Evolutionary conservation across 140 eudicot species (phyloP).

Genomic region (Ambrosia hybrid): DNA sequence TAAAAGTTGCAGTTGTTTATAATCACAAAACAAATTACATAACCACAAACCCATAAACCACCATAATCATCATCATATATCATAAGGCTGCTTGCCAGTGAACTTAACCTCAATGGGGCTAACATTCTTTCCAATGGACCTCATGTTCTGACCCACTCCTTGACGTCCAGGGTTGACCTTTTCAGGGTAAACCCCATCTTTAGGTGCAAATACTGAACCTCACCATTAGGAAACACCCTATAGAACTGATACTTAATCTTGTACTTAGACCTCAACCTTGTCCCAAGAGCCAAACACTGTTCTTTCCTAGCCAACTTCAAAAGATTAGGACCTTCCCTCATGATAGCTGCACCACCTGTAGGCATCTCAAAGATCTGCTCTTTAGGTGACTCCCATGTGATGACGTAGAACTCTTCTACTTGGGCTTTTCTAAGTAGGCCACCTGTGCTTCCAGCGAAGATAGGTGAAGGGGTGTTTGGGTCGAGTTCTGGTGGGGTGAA

Average conservation of each 20-base stretch:
- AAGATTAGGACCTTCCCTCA: slow-evolving; percentile 91
- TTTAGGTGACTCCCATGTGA: slow-evolving; percentile 93
- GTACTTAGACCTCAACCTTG: slow-evolving; percentile 85
- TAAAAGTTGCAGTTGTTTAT: slow-evolving; percentile 16
- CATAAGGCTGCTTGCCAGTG: slow-evolving; percentile 89
- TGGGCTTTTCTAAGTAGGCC: slow-evolving; percentile 88
- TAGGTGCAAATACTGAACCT: slow-evolving; percentile 90
- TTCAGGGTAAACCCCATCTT: slow-evolving; percentile 95
- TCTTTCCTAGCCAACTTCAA: slow-evolving; percentile 89
- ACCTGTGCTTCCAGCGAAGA: slow-evolving; percentile 94
- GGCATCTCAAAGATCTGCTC: slow-evolving; percentile 97
- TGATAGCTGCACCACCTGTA: slow-evolving; percentile 94
- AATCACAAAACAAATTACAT: slow-evolving; percentile 23
- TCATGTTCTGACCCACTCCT: slow-evolving; percentile 84
- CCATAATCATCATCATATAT: slow-evolving; percentile 39
- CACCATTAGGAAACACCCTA: slow-evolving; percentile 94
- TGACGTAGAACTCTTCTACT: slow-evolving; percentile 87
- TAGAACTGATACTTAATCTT: slow-evolving; percentile 93
- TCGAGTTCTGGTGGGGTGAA: slow-evolving; percentile 37
- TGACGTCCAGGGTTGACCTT: slow-evolving; percentile 87
- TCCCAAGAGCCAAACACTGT: slow-evolving; percentile 94
- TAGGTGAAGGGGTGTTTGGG: slow-evolving; percentile 96
- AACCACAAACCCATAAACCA: slow-evolving; percentile 10
- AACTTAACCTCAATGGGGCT: slow-evolving; percentile 96
- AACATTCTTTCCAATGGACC: slow-evolving; percentile 88